A percentile compares a stretch with the other conserved stretches of the same genome.
Conservation (phyloP, 345 rosid species). For the Boechera retrofracta region DNA sequence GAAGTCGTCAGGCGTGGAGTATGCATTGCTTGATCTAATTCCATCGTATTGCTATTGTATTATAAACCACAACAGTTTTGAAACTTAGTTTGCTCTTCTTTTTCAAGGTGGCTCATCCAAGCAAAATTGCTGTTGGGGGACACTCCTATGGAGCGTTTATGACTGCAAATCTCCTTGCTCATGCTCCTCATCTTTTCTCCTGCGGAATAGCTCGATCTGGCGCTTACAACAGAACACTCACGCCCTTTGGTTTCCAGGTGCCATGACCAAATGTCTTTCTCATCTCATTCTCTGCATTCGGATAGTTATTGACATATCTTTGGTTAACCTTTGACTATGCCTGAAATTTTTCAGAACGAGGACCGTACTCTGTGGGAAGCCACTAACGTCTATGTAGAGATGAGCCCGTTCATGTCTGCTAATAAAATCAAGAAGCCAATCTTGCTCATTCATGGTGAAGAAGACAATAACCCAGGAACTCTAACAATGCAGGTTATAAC, state of each 20-base stretch:
- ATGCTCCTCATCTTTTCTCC: conserved; percentile 95
- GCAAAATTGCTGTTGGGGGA: conserved; percentile 93
- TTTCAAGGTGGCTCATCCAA: conserved; percentile 84
- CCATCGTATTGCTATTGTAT: conserved; percentile 2
- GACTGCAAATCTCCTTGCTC: conserved; percentile 97
- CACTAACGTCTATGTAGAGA: conserved; percentile 76
- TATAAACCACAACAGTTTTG: conserved; percentile 3
- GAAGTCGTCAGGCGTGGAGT: conserved; percentile 94
- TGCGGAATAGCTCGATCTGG: conserved; percentile 99
- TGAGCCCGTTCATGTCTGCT: conserved; percentile 99
- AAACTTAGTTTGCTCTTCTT: neutral
- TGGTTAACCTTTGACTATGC: conserved; percentile 6
- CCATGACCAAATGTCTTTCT: neutral
- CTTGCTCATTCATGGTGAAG: conserved; percentile 97
- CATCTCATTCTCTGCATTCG: conserved; percentile 15
- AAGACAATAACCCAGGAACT: conserved; percentile 96
- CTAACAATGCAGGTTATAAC: conserved; percentile 89
- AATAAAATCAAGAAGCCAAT: conserved; percentile 95
- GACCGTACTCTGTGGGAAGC: conserved; percentile 99
- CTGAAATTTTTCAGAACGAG: conserved; percentile 63
- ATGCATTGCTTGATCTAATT: conserved; percentile 42
- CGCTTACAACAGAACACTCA: conserved; percentile 97
- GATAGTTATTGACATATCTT: conserved; percentile 26
- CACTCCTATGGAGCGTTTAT: conserved; percentile 99
- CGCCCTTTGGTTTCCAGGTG: conserved; percentile 99